phyloP scores from a whole-genome alignment of 2,329 filamentous ascomycete genomes.

The Arthrobotrys sphaeroides region DNA sequence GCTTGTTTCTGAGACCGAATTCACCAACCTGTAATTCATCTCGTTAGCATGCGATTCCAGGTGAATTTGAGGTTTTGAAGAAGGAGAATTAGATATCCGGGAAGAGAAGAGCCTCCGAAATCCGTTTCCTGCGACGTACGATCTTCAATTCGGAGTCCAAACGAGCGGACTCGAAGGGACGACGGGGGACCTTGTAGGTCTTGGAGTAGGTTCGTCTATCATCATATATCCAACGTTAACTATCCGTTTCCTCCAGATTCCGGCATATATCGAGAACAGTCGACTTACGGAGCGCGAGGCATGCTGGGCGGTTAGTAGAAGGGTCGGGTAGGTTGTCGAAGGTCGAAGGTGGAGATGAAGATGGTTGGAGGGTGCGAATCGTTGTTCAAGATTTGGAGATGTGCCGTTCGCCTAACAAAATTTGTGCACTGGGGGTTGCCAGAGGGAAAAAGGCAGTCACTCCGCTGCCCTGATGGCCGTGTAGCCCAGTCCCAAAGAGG shows the following conservation, averaged over 20 bases:
- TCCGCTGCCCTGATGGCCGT: conserved; percentile 40
- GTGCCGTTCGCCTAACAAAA: not conserved
- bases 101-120: not conserved
- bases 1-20: conserved; percentile 99
- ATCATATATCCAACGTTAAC: conserved; percentile 23
- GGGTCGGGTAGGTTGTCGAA: conserved; percentile 5
- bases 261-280: not conserved
- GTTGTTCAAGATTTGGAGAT: conserved; percentile 10
- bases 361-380: conserved; percentile 1
- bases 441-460: conserved; percentile 46
- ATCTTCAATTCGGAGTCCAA: conserved; percentile 99
- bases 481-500: conserved; percentile 16
- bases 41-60: conserved; percentile 16
- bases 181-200: conserved; percentile 79
- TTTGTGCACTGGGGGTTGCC: conserved; percentile 3
- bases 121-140: conserved; percentile 61
- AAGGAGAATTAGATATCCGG: not conserved
- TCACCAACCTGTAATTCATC: conserved; percentile 72
- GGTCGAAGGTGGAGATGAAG: conserved; percentile 17
- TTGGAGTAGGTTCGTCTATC: conserved; percentile 76
- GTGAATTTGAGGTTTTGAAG: not conserved
- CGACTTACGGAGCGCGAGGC: conserved; percentile 54
- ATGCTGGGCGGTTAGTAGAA: conserved; percentile 44
- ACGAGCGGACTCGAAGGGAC: conserved; percentile 96
- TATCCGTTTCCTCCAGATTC: not conserved